Conservation (phyloP, 2,329 filamentous ascomycete species). For the Pestalotiopsis sp. region DNA sequence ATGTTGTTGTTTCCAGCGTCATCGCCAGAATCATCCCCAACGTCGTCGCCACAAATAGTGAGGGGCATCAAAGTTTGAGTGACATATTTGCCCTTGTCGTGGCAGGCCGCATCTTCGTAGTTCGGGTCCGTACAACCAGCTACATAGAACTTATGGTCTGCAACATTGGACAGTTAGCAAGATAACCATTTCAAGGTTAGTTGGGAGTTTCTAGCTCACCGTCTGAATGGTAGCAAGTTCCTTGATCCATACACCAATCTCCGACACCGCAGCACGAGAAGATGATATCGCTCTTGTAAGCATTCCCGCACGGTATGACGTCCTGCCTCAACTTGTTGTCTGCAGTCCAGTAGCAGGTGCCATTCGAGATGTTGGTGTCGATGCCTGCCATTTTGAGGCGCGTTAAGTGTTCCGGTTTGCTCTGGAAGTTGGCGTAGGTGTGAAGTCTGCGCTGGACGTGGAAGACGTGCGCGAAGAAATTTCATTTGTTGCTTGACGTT, state of each 20-base stretch:
- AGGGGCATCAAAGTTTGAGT: conserved; percentile 22
- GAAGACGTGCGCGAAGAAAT: not conserved
- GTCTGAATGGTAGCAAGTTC: conserved; percentile 19
- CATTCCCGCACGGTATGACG: conserved; percentile 25
- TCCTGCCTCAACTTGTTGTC: conserved; percentile 14
- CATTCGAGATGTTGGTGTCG: conserved; percentile 19
- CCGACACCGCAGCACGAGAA: conserved; percentile 23
- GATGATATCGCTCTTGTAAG: conserved; percentile 13
- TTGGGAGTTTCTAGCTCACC: conserved; percentile 24
- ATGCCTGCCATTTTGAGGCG: not conserved
- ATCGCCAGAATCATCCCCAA: conserved; percentile 10
- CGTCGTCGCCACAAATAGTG: conserved; percentile 23
- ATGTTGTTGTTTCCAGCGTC: too few species aligned
- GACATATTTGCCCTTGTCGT: conserved; percentile 19
- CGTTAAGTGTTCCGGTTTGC: not conserved
- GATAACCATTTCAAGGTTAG: not conserved
- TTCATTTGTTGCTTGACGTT: not conserved
- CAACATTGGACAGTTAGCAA: not conserved
- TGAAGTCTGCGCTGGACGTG: not conserved
- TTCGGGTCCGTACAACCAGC: conserved; percentile 22
- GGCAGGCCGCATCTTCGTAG: conserved; percentile 19
- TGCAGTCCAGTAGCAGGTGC: conserved; percentile 20
- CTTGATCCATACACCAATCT: conserved; percentile 20
- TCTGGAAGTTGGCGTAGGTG: not conserved
- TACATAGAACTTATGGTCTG: conserved; percentile 20